These are phyloP conservation scores for Vitis cinerea DNA, from an alignment of 164 flowering plant genomes.

Conservation along the genomic window DNA sequence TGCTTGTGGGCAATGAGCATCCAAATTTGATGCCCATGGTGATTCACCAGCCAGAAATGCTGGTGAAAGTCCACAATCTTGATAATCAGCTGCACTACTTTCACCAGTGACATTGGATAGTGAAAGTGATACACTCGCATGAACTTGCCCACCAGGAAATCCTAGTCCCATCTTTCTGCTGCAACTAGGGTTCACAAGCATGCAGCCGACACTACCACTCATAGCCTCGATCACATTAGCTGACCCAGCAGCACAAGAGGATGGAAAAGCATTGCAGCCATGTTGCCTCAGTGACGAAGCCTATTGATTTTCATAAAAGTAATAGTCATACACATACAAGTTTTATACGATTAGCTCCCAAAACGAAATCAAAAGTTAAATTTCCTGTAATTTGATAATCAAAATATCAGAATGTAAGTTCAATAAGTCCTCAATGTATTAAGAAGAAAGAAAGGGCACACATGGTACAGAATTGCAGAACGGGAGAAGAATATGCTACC, in stretches of 20 bases:
- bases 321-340: slow-evolving; percentile 2
- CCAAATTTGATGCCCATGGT: slow-evolving; percentile 62
- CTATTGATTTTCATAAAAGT: slow-evolving; percentile 15
- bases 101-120: slow-evolving; percentile 63
- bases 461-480: too few relatives aligned
- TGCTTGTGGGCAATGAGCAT: slow-evolving; percentile 52
- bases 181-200: slow-evolving; percentile 37
- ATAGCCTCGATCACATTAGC: slow-evolving; percentile 25
- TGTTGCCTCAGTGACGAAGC: slow-evolving; percentile 38
- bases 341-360: neutral
- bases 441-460: too few relatives aligned
- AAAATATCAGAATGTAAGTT: too few relatives aligned
- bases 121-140: slow-evolving; percentile 51
- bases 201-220: slow-evolving; percentile 24
- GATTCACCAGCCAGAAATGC: slow-evolving; percentile 47
- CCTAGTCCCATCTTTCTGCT: slow-evolving; percentile 35
- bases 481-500: too few relatives aligned
- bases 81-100: slow-evolving; percentile 61
- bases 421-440: too few relatives aligned
- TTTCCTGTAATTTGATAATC: too few relatives aligned
- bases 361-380: neutral
- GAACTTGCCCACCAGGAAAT: slow-evolving; percentile 44
- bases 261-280: slow-evolving; percentile 39
- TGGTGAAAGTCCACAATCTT: slow-evolving; percentile 70
- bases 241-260: slow-evolving; percentile 34